Evolutionary conservation across 768 basidiomycete genomes (phyloP).

Genomic region (Myochromella boudieri): DNA sequence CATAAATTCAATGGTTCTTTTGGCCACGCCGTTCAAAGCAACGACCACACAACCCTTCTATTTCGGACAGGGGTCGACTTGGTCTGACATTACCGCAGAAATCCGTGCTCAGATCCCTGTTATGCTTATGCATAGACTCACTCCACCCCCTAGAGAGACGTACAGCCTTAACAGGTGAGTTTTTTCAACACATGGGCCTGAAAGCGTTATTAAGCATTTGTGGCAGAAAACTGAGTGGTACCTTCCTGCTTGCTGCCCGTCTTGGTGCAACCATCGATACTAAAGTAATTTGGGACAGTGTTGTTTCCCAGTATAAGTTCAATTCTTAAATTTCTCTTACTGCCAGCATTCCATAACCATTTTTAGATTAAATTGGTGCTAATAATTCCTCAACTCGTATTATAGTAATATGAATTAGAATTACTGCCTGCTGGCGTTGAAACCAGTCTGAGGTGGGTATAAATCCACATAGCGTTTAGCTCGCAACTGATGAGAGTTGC

Average conservation of each 20-base stretch:
- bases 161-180: slow-evolving; percentile 87
- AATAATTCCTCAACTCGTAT: slow-evolving; percentile 7
- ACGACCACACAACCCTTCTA: slow-evolving; percentile 68
- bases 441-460: slow-evolving; percentile 12
- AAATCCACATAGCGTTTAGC: slow-evolving; percentile 4
- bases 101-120: slow-evolving; percentile 84
- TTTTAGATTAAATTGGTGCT: background rate
- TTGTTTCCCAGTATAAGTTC: slow-evolving; percentile 45
- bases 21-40: slow-evolving; percentile 81
- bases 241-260: slow-evolving; percentile 76
- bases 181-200: background rate
- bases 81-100: slow-evolving; percentile 71
- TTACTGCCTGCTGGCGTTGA: slow-evolving; percentile 23
- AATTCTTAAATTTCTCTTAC: slow-evolving; percentile 11
- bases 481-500: slow-evolving; percentile 22
- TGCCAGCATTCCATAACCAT: background rate
- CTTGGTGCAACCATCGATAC: slow-evolving; percentile 76
- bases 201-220: background rate
- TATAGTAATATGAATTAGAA: slow-evolving; percentile 5
- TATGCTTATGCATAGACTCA: slow-evolving; percentile 86
- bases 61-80: slow-evolving; percentile 68
- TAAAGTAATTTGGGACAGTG: slow-evolving; percentile 70
- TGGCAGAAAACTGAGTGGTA: slow-evolving; percentile 75
- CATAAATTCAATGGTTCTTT: slow-evolving; percentile 75
- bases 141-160: slow-evolving; percentile 92